Base-by-base conservation (phyloP, 352 stramenopile genomes). In the Globisporangium paroecandrum region DNA sequence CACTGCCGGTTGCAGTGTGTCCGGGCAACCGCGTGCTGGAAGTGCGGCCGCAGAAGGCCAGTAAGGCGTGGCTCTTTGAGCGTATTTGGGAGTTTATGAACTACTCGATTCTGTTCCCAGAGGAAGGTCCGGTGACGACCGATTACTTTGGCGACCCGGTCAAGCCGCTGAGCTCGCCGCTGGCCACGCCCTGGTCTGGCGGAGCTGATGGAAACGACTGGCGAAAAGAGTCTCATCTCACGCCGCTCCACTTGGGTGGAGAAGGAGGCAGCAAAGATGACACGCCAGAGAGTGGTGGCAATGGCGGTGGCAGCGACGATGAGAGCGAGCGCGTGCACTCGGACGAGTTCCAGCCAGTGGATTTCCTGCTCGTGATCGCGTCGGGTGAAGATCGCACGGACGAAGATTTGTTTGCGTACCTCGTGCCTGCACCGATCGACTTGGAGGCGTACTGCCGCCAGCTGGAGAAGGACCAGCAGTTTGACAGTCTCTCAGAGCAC, bases 31-130 rank as follows among this genome's bases (percentile, higher is more conserved):
- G 86, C 0, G 87, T 89, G 65, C 56, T 94, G 6, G 86, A 94
- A 71, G 78, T 94, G 36, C 81, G 83, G 36, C 86, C 86, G 18
- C 78, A 94, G 58, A 93, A 92, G 57, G 84, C 90, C 32, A 94
- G 86, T 71, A 94, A 94, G 57, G 84, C 82, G 1, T 87, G 77
- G 46, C 64, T 94, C 4, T 93, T 94, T 62, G 86, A 93, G 62
- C 81, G 84, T 9, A 88, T 94, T 51, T 94, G 86, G 86, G 83
- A 93, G 73, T 94, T 85, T 65, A 91, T 91, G 84, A 93, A 93
- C 62, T 90, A 87, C 75, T 65, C 71, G 27, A 75, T 74, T 2
- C 59, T 92, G 46, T 91, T 87, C 58, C 84, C 84, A 1, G 77
- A 89, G n/a, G 84, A 94, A 62, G 72, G 84, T 18, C 70, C 76